phyloP scores from a whole-genome alignment of 148 eudicot species.

The Hydrangea macrophylla region DNA sequence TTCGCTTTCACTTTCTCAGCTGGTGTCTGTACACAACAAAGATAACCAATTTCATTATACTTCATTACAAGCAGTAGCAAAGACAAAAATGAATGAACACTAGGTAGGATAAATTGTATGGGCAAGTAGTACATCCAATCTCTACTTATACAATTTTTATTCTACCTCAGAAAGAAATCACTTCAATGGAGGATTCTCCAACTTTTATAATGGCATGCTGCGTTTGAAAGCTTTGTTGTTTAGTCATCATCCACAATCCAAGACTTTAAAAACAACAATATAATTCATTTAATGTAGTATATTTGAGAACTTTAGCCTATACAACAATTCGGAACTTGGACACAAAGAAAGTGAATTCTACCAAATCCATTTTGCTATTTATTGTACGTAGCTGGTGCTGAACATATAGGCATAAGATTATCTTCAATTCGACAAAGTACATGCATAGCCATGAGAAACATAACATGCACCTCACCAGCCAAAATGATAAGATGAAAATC shows the following conservation, averaged over 20 bases:
- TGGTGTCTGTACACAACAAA: constrained; percentile 54
- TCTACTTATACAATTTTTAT: background rate
- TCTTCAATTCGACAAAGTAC: no score
- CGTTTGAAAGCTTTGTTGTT: background rate
- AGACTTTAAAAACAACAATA: no score
- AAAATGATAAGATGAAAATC: no score
- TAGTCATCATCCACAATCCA: no score
- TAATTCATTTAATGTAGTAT: no score
- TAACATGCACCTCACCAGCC: no score
- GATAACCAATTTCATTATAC: background rate
- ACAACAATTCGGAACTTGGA: background rate
- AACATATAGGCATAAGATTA: no score
- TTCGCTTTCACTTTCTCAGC: constrained; percentile 95
- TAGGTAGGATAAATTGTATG: constrained; percentile 6
- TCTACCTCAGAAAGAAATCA: background rate
- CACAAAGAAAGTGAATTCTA: no score
- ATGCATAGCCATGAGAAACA: no score
- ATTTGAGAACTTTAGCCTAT: no score
- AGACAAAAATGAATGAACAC: constrained; percentile 3
- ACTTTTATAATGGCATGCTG: background rate
- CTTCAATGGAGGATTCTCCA: background rate
- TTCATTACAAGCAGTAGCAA: constrained; percentile 3
- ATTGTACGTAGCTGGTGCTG: no score
- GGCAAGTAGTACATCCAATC: background rate
- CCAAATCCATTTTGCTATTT: no score